These are phyloP conservation scores for Cordyceps militaris DNA, from an alignment of 2,329 filamentous ascomycete species.

Conservation along the genomic window DNA sequence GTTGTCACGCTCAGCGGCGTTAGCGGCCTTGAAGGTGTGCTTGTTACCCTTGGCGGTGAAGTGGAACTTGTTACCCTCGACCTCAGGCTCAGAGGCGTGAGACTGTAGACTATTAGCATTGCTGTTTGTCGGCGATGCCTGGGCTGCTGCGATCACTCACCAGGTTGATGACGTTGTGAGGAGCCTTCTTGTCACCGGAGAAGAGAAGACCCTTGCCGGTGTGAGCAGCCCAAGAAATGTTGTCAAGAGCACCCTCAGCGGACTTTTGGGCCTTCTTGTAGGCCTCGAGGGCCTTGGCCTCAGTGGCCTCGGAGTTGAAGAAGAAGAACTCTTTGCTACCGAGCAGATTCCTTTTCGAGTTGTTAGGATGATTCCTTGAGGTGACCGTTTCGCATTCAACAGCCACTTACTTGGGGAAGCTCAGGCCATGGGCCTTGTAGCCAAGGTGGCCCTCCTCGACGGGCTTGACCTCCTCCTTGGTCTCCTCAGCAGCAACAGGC, in stretches of 20 bases:
- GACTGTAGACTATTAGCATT: slow-evolving; percentile 36
- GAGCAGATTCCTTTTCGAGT: slow-evolving; percentile 62
- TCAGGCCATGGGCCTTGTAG: slow-evolving; percentile 81
- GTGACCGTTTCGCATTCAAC: neutral
- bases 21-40: slow-evolving; percentile 84
- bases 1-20: slow-evolving; percentile 73
- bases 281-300: slow-evolving; percentile 63
- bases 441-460: slow-evolving; percentile 78
- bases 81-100: slow-evolving; percentile 62
- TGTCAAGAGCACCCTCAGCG: slow-evolving; percentile 64
- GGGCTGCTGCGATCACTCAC: slow-evolving; percentile 42
- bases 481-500: slow-evolving; percentile 34
- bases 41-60: slow-evolving; percentile 83
- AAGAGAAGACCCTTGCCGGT: slow-evolving; percentile 94
- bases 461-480: slow-evolving; percentile 53
- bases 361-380: neutral
- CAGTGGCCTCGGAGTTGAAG: slow-evolving; percentile 67
- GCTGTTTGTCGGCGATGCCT: neutral
- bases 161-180: slow-evolving; percentile 76
- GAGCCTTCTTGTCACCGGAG: slow-evolving; percentile 77
- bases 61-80: slow-evolving; percentile 78
- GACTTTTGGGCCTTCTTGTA: slow-evolving; percentile 90
- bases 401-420: slow-evolving; percentile 71
- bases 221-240: slow-evolving; percentile 82
- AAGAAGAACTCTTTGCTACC: slow-evolving; percentile 93